phyloP scores from a whole-genome alignment of 2,329 filamentous ascomycete species.

The Dothiorella sarmentorum region DNA sequence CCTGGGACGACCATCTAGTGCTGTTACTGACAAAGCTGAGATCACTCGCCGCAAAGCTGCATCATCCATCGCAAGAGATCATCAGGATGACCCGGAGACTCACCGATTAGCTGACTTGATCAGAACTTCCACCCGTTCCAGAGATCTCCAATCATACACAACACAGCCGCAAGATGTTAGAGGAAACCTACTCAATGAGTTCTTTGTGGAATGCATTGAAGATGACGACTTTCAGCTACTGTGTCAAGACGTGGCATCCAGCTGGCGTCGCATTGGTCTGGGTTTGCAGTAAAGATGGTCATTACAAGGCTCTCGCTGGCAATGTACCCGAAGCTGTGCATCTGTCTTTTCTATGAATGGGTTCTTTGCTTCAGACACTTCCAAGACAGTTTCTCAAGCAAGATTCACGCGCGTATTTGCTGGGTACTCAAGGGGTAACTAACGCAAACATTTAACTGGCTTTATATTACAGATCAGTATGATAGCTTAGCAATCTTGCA shows the following conservation, averaged over 20 bases:
- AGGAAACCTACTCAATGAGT: slow-evolving; percentile 45
- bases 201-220: slow-evolving; percentile 49
- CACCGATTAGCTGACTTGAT: not conserved
- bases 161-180: slow-evolving; percentile 41
- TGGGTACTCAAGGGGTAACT: no score
- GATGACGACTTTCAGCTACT: slow-evolving; percentile 49
- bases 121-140: not conserved
- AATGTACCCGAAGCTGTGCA: no score
- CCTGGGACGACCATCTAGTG: not conserved
- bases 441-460: no score
- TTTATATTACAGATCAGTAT: no score
- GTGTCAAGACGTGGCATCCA: slow-evolving; percentile 49
- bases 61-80: no score
- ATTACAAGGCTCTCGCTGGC: no score
- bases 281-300: slow-evolving; percentile 24
- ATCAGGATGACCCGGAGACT: not conserved
- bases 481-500: no score
- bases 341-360: no score
- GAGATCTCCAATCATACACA: slow-evolving; percentile 29
- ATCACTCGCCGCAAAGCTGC: not conserved
- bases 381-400: no score
- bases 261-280: slow-evolving; percentile 50
- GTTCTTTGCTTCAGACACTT: no score
- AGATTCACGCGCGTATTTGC: no score
- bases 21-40: not conserved